phyloP scores from a whole-genome alignment of 2,329 filamentous ascomycete genomes.

The Cryphonectria carpinicola region DNA sequence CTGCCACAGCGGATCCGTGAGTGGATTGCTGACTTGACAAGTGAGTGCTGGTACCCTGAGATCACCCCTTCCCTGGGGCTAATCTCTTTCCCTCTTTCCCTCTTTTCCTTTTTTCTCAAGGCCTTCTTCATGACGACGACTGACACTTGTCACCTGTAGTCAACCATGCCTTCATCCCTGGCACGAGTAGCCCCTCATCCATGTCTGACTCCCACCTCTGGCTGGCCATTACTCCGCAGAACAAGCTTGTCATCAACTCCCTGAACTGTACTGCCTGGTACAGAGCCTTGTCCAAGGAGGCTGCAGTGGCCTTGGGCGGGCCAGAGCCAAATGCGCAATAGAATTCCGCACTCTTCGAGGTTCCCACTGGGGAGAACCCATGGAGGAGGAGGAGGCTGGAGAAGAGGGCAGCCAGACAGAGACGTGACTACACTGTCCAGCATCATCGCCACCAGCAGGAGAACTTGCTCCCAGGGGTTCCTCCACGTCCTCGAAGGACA shows the following conservation, averaged over 20 bases:
- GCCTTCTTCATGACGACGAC: neutral
- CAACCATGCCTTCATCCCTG: neutral
- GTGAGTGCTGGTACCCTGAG: constrained; percentile 2
- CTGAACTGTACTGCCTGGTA: constrained; percentile 15
- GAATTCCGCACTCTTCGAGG: neutral
- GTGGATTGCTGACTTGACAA: constrained; percentile 18
- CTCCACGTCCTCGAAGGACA: neutral
- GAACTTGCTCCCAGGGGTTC: neutral
- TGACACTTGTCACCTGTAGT: neutral
- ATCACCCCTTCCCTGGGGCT: too few species aligned
- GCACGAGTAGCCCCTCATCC: neutral
- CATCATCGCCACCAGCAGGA: neutral
- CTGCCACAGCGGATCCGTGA: constrained; percentile 14
- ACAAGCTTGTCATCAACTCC: constrained; percentile 19
- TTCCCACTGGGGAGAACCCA: neutral
- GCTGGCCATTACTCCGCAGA: constrained; percentile 20
- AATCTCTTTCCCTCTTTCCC: neutral
- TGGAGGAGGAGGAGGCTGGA: neutral
- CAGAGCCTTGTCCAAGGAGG: neutral
- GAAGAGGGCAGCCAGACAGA: neutral
- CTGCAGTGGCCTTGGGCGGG: neutral
- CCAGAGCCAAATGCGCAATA: constrained; percentile 2
- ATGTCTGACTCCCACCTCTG: constrained; percentile 15
- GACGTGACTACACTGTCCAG: neutral
- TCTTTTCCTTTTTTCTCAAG: too few species aligned